Percentiles rank a stretch among this genome's conserved stretches.
These are phyloP conservation scores for Moesziomyces antarcticus DNA, from an alignment of 1,284 basidiomycete species.

Conservation along the genomic window DNA sequence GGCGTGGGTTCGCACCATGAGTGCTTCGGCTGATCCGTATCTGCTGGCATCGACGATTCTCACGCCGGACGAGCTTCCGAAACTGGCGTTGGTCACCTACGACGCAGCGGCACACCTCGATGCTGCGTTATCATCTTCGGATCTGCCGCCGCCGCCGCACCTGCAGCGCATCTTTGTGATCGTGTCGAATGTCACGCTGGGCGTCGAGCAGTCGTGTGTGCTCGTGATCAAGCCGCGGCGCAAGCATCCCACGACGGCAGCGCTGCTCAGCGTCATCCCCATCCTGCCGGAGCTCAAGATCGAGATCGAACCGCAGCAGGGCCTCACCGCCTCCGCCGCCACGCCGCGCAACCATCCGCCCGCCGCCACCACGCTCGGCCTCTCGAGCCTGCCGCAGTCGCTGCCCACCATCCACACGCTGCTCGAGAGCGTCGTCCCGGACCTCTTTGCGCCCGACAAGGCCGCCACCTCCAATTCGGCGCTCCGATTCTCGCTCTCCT, in stretches of 20 bases:
- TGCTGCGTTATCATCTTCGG: not conserved
- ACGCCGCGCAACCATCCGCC: conserved; percentile 17
- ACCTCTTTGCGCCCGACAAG: conserved; percentile 6
- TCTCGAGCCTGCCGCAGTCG: conserved; percentile 21
- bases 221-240: conserved; percentile 42
- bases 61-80: conserved; percentile 43
- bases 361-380: conserved; percentile 16
- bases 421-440: conserved; percentile 23
- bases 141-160: conserved; percentile 5
- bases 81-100: conserved; percentile 43
- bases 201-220: conserved; percentile 40
- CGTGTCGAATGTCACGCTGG: conserved; percentile 37
- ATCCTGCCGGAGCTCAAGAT: conserved; percentile 41
- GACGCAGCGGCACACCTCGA: conserved; percentile 4
- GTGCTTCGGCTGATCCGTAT: conserved; percentile 35
- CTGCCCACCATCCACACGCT: conserved; percentile 35
- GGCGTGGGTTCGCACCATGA: conserved; percentile 10
- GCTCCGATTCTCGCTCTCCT: conserved; percentile 27
- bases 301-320: conserved; percentile 33
- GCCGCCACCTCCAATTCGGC: conserved; percentile 16
- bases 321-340: conserved; percentile 21
- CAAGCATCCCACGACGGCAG: conserved; percentile 23
- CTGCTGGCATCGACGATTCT: conserved; percentile 44
- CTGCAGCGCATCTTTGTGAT: conserved; percentile 47
- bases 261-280: conserved; percentile 31